Evolutionary conservation across 1,139 yeast species (phyloP), one percentile per base, ranked within the genome.

Genomic region (Suhomyces chickasaworum): DNA sequence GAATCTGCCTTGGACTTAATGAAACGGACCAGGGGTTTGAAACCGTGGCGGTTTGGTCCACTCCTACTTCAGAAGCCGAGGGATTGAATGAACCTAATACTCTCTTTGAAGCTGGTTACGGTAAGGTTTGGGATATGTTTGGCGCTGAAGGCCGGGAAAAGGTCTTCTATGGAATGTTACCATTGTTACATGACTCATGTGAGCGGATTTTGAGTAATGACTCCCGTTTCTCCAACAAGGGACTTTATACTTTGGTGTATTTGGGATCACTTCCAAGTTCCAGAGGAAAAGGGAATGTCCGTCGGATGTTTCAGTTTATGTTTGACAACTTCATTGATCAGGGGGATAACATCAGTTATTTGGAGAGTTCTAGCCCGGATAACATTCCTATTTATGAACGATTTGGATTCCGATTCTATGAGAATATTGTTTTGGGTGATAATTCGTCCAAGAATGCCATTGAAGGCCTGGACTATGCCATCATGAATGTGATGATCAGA

Each of bases 261-360:
- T 64, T 83, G 39, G 89, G 87, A 2, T 77, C 85, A 7, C 67
- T 77, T 9, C 75, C 73, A n/a, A 57, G 64, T 18, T 86, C 86
- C 8, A 71, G 86, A 56, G 89, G 89, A 31, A 83, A 83, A 60
- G 89, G 89, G 7, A 82, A 83, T 59, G 81, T 76, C n/a, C 63
- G 88, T 39, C 71, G 71, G 42, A 69, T 81, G 57, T 77, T 83
- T 53, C 79, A 80, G n/a, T 75, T 69, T 55, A 78, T 81, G 76
- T 81, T 80, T 52, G 61, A 68, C 23, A 68, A 73, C 43, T 69
- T 75, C 58, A 71, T 84, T 44, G 87, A 83, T 54, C 63, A 65
- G 39, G 62, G 65, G 25, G 68, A 68, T 17, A 60, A 68, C 45
- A 66, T 77, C 23, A 64, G 81, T 9, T 83, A 83, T 56, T 71